These are phyloP conservation scores for Hypoxylon sp. DNA, from an alignment of 2,329 filamentous ascomycete genomes.

Conservation along the genomic window DNA sequence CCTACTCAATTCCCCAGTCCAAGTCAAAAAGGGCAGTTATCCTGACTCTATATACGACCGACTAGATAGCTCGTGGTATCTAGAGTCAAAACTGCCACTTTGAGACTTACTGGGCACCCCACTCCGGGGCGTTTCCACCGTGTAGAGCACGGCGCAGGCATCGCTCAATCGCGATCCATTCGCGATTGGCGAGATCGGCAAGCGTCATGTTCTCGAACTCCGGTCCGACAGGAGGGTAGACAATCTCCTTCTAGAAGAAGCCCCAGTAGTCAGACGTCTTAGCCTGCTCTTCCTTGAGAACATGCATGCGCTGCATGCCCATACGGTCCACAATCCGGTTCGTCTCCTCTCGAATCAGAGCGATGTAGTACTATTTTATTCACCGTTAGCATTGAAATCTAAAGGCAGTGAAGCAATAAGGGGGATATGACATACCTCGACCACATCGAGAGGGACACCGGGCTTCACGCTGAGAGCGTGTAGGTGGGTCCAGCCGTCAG, in stretches of 20 bases:
- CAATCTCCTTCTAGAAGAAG: slow-evolving; percentile 66
- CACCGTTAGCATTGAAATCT: slow-evolving; percentile 40
- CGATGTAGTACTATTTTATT: slow-evolving; percentile 68
- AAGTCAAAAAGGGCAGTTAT: neutral
- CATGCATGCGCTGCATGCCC: slow-evolving; percentile 60
- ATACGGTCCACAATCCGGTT: slow-evolving; percentile 58
- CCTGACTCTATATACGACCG: neutral
- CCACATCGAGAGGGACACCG: slow-evolving; percentile 64
- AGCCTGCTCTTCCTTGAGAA: slow-evolving; percentile 54
- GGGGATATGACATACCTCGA: slow-evolving; percentile 63
- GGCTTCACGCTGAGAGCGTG: slow-evolving; percentile 67
- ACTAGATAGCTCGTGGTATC: neutral
- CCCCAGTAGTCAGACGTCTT: slow-evolving; percentile 65
- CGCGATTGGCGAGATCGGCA: slow-evolving; percentile 60
- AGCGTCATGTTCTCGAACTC: slow-evolving; percentile 66
- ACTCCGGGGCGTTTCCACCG: too few relatives aligned
- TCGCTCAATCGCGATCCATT: slow-evolving; percentile 66
- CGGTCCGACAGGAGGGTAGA: slow-evolving; percentile 57
- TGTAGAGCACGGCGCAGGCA: slow-evolving; percentile 58
- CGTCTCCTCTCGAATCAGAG: slow-evolving; percentile 68
- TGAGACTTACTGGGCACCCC: neutral
- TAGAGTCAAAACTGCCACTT: neutral
- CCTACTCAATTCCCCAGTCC: neutral
- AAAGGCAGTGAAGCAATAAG: slow-evolving; percentile 2
- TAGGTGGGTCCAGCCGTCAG: slow-evolving; percentile 66